These are phyloP conservation scores for Monosporascus sp. DNA, from an alignment of 2,329 filamentous ascomycete species.

Conservation along the genomic window DNA sequence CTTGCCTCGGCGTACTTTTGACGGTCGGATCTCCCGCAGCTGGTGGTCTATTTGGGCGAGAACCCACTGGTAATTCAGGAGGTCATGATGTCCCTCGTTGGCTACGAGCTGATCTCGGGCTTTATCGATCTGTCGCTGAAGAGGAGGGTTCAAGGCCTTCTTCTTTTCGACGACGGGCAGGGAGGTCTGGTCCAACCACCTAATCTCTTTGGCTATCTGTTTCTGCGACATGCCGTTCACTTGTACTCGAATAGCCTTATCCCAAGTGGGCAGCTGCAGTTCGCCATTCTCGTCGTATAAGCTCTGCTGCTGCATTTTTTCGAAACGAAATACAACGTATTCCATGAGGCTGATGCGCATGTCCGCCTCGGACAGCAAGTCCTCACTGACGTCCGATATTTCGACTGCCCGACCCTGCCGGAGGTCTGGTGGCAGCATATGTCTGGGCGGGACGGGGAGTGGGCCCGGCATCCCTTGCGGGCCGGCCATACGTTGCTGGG, in stretches of 20 bases:
- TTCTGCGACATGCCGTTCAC: constrained; percentile 33
- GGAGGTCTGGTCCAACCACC: constrained; percentile 30
- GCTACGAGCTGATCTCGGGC: constrained; percentile 30
- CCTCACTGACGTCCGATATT: constrained; percentile 33
- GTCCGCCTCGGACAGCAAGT: constrained; percentile 32
- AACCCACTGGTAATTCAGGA: constrained; percentile 31
- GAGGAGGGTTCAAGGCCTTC: constrained; percentile 25
- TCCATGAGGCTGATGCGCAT: constrained; percentile 35
- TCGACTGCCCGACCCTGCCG: constrained; percentile 12
- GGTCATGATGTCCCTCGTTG: constrained; percentile 27
- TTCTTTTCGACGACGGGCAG: constrained; percentile 33
- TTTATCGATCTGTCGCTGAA: constrained; percentile 39
- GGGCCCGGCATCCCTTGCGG: not conserved
- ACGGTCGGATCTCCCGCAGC: constrained; percentile 23
- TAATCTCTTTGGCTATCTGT: constrained; percentile 33
- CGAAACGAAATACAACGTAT: constrained; percentile 36
- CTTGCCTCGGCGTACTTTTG: constrained; percentile 3
- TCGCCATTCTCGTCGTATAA: constrained; percentile 33
- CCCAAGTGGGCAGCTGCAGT: constrained; percentile 34
- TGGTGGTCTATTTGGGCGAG: constrained; percentile 41
- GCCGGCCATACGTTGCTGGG: not conserved
- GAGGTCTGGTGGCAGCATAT: constrained; percentile 1
- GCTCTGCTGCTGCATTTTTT: constrained; percentile 30
- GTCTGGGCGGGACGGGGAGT: constrained; percentile 1
- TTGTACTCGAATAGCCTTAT: constrained; percentile 27